Evolutionary conservation across 345 rosid species (phyloP), one percentile per base, ranked within the genome.

Genomic region (Linum tenue): DNA sequence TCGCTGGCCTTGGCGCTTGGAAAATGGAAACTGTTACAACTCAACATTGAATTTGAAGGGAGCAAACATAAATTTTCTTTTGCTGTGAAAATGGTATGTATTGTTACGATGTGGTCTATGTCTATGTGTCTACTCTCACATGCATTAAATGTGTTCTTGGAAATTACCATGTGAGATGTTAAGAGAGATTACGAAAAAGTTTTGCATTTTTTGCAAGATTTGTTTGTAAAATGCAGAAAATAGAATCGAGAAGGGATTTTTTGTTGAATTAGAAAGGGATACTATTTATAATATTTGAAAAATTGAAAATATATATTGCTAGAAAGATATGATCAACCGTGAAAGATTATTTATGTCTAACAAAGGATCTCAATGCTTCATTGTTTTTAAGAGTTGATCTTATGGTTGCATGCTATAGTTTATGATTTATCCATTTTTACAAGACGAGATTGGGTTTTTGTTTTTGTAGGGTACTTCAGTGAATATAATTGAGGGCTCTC

Each of bases 401-500:
- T 56, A 5, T 16, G 37, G 60, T 16, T 56, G 60, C 60, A 15
- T 56, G 6, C 35, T 14, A 55, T 5, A 4, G 12, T 41, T 56
- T 11, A 2, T 2, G 7, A 56, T 17, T 3, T 3, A n/a, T 17
- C 0, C 5, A 57, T 57, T 10, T 56, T 37, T 57, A 17, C 36
- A 12, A 57, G 3, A 57, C 8, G 60, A 31, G 15, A 3, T 9
- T 48, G 53, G 9, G 53, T 48, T 48, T 22, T 57, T 3, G 36
- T 17, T 10, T 2, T 10, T 57, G 60, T 37, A 57, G 60, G 60
- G 60, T 4, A 57, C 60, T 57, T 37, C 60, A n/a, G 60, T 57
- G 37, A 57, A 57, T 57, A 57, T 57, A 31, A 57, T 57, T 57
- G 60, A 17, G 36, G 60, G 60, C 22, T 57, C 60, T 57, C 60